A percentile compares a stretch with the other conserved stretches of the same genome.
Conservation (phyloP, 1,139 yeast species). For the Saccharomycopsis phalli region DNA sequence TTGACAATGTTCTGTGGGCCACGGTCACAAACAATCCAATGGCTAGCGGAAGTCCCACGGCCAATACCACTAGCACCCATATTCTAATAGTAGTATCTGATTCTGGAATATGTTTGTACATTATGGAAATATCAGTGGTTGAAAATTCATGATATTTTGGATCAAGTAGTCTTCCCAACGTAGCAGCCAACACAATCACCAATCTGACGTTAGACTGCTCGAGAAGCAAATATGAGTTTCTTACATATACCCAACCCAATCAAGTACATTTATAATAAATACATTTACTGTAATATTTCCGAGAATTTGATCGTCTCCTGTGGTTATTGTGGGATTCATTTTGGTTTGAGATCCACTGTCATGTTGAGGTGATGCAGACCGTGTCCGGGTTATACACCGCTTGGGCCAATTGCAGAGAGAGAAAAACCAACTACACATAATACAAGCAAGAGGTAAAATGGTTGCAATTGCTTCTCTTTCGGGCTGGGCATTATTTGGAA, state of each 20-base stretch:
- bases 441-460: conserved; percentile 9
- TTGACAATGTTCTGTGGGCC: conserved; percentile 20
- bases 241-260: conserved; percentile 30
- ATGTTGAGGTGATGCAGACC: too few relatives aligned
- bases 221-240: neutral
- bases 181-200: conserved; percentile 25
- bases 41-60: conserved; percentile 31
- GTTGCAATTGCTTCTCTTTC: conserved; percentile 23
- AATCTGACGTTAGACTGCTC: conserved; percentile 7
- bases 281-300: neutral
- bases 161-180: conserved; percentile 30
- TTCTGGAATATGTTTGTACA: conserved; percentile 32
- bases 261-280: conserved; percentile 30
- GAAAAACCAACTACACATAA: neutral
- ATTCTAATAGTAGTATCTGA: conserved; percentile 30
- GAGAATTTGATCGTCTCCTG: too few relatives aligned
- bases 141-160: conserved; percentile 39
- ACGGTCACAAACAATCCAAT: conserved; percentile 25
- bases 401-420: neutral
- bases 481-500: conserved; percentile 31
- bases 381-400: too few relatives aligned
- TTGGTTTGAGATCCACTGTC: neutral
- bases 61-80: conserved; percentile 27
- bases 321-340: too few relatives aligned
- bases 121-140: conserved; percentile 28